phyloP scores from a whole-genome alignment of 306 rosid genomes.

The Heteromeles arbutifolia region DNA sequence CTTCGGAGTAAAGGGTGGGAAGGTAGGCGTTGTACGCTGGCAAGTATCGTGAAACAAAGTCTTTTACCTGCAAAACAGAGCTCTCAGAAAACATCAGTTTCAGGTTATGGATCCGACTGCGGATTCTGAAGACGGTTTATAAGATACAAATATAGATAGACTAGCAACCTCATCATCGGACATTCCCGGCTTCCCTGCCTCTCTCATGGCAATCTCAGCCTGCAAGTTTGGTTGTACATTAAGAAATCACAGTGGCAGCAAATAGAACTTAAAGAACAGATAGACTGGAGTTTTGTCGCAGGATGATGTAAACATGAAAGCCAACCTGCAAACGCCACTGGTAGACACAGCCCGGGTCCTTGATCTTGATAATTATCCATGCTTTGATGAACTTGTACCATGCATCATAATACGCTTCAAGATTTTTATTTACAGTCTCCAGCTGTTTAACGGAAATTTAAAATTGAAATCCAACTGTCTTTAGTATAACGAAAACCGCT shows the following conservation, averaged over 20 bases:
- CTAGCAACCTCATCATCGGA: constrained; percentile 70
- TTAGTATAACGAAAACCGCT: background rate
- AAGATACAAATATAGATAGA: background rate
- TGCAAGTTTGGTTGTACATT: constrained; percentile 26
- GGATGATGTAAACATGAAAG: constrained; percentile 6
- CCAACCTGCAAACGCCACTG: constrained; percentile 88
- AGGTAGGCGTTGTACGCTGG: constrained; percentile 92
- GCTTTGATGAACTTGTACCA: constrained; percentile 83
- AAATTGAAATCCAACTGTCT: background rate
- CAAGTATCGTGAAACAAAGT: constrained; percentile 89
- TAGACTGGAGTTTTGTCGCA: background rate
- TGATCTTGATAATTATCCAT: constrained; percentile 87
- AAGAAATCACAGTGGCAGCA: background rate
- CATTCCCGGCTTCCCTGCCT: constrained; percentile 93
- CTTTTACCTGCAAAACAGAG: constrained; percentile 51
- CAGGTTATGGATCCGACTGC: constrained; percentile 3
- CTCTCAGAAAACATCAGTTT: constrained; percentile 10
- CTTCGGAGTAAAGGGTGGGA: constrained; percentile 81
- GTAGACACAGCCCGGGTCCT: constrained; percentile 72
- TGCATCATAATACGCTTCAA: constrained; percentile 74
- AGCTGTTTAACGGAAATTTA: constrained; percentile 38
- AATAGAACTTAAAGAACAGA: background rate
- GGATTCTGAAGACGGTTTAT: background rate
- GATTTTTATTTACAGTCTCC: constrained; percentile 65
- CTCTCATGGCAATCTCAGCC: constrained; percentile 99